Conservation (phyloP, 306 rosid species). For the Dicorynia guianensis region DNA sequence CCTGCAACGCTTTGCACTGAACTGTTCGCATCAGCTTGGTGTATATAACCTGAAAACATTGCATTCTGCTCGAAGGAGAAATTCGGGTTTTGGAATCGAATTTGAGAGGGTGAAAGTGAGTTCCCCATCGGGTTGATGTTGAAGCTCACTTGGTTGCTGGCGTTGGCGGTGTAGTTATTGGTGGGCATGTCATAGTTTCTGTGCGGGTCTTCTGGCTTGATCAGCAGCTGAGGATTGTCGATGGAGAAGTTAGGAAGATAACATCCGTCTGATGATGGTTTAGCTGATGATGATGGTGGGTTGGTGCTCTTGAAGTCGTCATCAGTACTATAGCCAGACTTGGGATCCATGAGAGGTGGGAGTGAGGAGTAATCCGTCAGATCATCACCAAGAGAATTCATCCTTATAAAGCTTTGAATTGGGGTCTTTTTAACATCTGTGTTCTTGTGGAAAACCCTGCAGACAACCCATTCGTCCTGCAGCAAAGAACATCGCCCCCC, state of each 20-base stretch:
- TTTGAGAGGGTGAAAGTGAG: constrained; percentile 14
- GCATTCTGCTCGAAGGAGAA: constrained; percentile 20
- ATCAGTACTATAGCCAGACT: background rate
- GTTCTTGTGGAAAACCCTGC: constrained; percentile 82
- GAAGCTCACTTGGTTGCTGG: background rate
- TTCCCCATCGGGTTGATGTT: constrained; percentile 15
- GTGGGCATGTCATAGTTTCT: constrained; percentile 40
- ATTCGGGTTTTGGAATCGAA: constrained; percentile 18
- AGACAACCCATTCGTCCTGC: constrained; percentile 96
- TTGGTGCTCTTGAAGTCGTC: constrained; percentile 35
- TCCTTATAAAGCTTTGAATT: constrained; percentile 46
- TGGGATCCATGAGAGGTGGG: constrained; percentile 80
- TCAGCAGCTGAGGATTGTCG: constrained; percentile 30
- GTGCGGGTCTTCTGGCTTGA: constrained; percentile 44
- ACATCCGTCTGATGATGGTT: constrained; percentile 50
- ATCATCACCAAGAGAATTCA: constrained; percentile 62
- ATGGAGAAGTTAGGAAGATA: constrained; percentile 47
- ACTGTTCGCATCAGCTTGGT: constrained; percentile 38
- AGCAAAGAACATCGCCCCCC: background rate
- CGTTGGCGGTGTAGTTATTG: constrained; percentile 31
- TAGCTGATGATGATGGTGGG: constrained; percentile 38
- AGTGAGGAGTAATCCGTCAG: constrained; percentile 66
- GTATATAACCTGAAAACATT: constrained; percentile 36
- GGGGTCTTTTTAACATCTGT: constrained; percentile 24
- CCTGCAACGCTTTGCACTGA: constrained; percentile 4